These are phyloP conservation scores for Corylus avellana DNA, from an alignment of 306 rosid genomes.

Conservation along the genomic window DNA sequence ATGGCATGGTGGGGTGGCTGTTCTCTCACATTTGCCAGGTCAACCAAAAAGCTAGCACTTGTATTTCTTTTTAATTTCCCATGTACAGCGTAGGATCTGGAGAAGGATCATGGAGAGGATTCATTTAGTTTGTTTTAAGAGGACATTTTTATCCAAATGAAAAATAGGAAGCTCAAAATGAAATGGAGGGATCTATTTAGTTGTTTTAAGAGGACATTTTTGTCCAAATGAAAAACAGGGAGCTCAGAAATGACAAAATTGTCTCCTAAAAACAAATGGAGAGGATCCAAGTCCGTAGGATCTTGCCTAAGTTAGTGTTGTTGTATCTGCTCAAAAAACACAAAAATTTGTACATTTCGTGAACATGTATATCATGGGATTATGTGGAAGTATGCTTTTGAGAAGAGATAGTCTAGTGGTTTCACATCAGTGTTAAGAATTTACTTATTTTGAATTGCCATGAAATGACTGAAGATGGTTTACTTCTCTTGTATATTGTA, in stretches of 20 bases:
- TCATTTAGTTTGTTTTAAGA: too few relatives aligned
- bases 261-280: too few relatives aligned
- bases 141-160: too few relatives aligned
- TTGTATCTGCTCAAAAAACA: conserved; percentile 18
- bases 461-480: not conserved
- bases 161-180: not conserved
- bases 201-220: too few relatives aligned
- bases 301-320: conserved; percentile 30
- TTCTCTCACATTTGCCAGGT: conserved; percentile 27
- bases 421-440: not conserved
- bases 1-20: conserved; percentile 15
- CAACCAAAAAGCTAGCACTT: conserved; percentile 34
- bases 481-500: not conserved
- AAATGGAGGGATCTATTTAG: too few relatives aligned
- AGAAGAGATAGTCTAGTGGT: conserved; percentile 3
- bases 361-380: conserved; percentile 22
- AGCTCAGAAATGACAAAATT: too few relatives aligned
- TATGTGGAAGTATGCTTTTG: not conserved
- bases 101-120: too few relatives aligned
- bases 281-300: too few relatives aligned
- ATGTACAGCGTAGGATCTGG: conserved; percentile 43
- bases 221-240: too few relatives aligned
- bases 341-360: conserved; percentile 22
- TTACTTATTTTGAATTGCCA: not conserved
- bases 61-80: conserved; percentile 28